Evolutionary conservation across 495 filamentous ascomycete genomes (phyloP), one percentile per base, ranked within the genome.

Genomic region (Astrocystis sublimbata): DNA sequence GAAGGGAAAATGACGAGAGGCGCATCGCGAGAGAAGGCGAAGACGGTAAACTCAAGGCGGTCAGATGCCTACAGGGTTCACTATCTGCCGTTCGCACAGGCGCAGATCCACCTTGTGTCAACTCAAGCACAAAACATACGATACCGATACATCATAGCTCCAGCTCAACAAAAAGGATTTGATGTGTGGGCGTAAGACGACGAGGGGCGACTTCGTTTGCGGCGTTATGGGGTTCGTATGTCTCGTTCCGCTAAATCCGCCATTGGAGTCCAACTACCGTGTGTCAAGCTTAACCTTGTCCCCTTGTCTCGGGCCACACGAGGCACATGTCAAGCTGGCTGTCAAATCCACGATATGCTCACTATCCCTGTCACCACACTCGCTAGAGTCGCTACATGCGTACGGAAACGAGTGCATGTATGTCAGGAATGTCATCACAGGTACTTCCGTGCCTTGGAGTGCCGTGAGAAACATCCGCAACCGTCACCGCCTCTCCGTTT

Each of bases 401-500:
- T n/a, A n/a, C n/a, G n/a, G n/a, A n/a, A n/a, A n/a, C n/a, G n/a
- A n/a, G n/a, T n/a, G n/a, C n/a, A n/a, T n/a, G n/a, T n/a, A 4
- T 38, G 52, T 56, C 41, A 23, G 31, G 36, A 56, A 41, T 35
- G 9, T 56, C 36, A 30, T 56, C 52, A 26, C 24, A 23, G 6
- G 21, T 8, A n/a, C 8, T 42, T 36, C 23, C 13, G 21, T 28
- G 17, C 38, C 17, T 30, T 33, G n/a, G 47, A 23, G 28, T 35
- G 30, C 30, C 13, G 3, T 23, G 28, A 31, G n/a, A 33, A 30
- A 23, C 19, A 41, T 38, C 8, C 51, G 19, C 1, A 26, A 17
- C 17, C 28, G 38, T 57, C 38, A 57, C 54, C 54, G 40, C 54
- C 40, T 57, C 54, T 57, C 40, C 54, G 15, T 28, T n/a, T 45